Conservation (phyloP, 163 green algal genomes). For the Scenedesmus sp. region DNA sequence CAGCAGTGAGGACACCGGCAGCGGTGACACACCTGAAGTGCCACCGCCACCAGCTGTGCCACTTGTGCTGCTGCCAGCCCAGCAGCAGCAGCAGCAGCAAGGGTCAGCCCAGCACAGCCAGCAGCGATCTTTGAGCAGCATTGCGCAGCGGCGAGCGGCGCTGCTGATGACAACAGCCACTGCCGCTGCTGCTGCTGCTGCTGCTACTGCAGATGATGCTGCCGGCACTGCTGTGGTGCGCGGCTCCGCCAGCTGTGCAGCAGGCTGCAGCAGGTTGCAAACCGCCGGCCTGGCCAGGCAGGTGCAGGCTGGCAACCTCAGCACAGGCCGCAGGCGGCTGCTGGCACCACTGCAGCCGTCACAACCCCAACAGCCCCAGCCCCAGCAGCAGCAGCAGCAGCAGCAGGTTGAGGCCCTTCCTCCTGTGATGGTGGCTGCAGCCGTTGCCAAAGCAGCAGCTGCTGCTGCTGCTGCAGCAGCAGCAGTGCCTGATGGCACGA, state of each 20-base stretch:
- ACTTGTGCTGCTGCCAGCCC: neutral
- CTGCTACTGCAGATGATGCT: neutral
- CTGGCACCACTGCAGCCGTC: neutral
- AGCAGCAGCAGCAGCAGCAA: constrained; percentile 21
- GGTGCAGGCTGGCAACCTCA: neutral
- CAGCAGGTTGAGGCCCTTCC: neutral
- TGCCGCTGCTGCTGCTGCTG: neutral
- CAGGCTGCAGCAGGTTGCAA: neutral
- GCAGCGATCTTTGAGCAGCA: constrained; percentile 5
- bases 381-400: neutral
- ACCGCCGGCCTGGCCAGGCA: neutral
- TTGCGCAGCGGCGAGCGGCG: neutral
- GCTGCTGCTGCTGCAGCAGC: neutral
- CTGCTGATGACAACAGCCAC: constrained; percentile 4
- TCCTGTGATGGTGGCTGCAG: neutral
- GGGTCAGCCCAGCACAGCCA: neutral
- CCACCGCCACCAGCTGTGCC: neutral
- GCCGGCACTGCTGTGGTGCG: neutral
- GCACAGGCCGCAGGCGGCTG: neutral
- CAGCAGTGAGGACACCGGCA: neutral
- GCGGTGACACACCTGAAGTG: neutral
- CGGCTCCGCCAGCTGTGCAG: neutral
- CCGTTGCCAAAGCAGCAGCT: no score
- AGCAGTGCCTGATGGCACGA: neutral
- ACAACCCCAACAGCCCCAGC: neutral